Percentiles rank a stretch among this genome's conserved stretches.
phyloP scores from a whole-genome alignment of 805 yeast genomes.

The Wickerhamomyces ciferrii region DNA sequence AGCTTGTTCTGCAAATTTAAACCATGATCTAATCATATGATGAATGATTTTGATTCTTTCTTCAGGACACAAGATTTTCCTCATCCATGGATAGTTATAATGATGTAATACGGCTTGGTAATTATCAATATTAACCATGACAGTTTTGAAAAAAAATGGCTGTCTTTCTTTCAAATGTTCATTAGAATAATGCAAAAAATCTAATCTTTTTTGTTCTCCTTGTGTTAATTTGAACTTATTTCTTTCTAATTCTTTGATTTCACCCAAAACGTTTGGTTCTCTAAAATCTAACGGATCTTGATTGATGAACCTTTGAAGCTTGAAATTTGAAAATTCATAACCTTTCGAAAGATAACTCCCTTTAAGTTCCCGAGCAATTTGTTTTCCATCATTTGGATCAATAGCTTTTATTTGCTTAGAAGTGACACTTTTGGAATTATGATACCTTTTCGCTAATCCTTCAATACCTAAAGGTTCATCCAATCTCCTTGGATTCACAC shows the following conservation, averaged over 20 bases:
- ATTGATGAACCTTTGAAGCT: neutral
- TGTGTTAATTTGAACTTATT: neutral
- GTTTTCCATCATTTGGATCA: neutral
- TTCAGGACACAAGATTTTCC: neutral
- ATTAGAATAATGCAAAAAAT: neutral
- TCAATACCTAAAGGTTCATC: neutral
- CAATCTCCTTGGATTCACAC: neutral
- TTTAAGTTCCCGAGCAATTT: neutral
- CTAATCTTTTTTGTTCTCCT: neutral
- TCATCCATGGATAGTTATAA: neutral
- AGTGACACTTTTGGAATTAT: neutral
- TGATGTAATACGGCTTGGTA: neutral
- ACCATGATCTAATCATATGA: constrained; percentile 33
- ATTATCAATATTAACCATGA: neutral
- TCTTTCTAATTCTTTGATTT: neutral
- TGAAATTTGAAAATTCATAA: neutral
- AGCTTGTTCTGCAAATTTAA: constrained; percentile 39
- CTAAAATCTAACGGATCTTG: neutral
- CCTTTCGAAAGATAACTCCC: neutral
- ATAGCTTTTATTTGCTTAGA: neutral
- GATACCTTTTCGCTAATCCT: neutral
- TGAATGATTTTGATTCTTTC: neutral
- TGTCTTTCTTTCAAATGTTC: neutral
- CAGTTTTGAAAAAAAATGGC: neutral
- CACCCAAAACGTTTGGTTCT: neutral